A percentile compares a stretch with the other conserved stretches of the same genome.
These are phyloP conservation scores for Neocatenulostroma microsporum DNA, from an alignment of 2,329 filamentous ascomycete genomes.

Conservation along the genomic window DNA sequence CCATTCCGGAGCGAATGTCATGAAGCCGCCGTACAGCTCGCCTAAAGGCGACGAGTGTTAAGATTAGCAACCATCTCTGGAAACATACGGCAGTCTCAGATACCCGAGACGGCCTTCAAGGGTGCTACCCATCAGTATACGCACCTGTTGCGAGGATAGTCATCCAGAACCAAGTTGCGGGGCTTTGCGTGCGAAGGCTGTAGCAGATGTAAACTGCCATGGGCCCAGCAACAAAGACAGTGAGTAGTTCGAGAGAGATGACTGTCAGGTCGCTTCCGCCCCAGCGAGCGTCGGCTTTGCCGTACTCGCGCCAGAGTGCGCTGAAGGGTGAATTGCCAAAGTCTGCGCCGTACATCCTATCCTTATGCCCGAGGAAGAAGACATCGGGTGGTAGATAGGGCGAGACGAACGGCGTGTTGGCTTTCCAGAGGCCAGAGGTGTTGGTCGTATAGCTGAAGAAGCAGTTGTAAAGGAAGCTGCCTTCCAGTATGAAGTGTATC, in stretches of 20 bases:
- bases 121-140: too few species aligned
- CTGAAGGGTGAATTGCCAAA: conserved; percentile 49
- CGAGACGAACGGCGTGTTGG: conserved; percentile 20
- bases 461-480: conserved; percentile 85
- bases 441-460: conserved; percentile 62
- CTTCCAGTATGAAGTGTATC: conserved; percentile 86
- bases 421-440: conserved; percentile 18
- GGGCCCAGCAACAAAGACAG: conserved; percentile 52
- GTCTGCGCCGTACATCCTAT: conserved; percentile 52
- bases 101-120: too few species aligned
- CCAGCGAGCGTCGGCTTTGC: conserved; percentile 56
- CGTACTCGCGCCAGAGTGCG: conserved; percentile 58
- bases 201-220: conserved; percentile 53
- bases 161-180: conserved; percentile 49
- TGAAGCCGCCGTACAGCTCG: conserved; percentile 57
- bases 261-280: conserved; percentile 51
- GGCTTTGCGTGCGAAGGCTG: conserved; percentile 27
- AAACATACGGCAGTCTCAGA: too few species aligned
- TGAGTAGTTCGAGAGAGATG: conserved; percentile 54
- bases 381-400: conserved; percentile 40
- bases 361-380: conserved; percentile 47
- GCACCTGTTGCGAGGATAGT: conserved; percentile 53
- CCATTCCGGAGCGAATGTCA: conserved; percentile 62
- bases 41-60: too few species aligned
- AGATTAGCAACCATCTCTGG: too few species aligned